Evolutionary conservation across 805 yeast species (phyloP).

Genomic region (Torulaspora franciscae): DNA sequence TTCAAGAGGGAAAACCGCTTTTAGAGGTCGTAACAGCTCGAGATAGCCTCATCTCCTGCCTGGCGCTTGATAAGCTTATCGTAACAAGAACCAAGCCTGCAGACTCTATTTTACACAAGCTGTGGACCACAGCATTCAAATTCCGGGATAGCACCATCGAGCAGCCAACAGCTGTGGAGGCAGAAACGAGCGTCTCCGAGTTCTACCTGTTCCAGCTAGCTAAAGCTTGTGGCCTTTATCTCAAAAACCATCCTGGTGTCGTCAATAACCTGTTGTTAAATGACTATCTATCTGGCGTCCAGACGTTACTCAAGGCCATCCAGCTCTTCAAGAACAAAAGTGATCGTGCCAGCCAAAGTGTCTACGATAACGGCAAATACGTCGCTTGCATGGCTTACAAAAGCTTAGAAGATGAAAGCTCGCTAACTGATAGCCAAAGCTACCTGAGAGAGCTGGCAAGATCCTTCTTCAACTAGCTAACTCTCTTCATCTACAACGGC

Average conservation of each 20-base stretch:
- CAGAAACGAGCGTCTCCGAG: conserved; percentile 14
- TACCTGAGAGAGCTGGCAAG: conserved; percentile 10
- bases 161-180: conserved; percentile 1
- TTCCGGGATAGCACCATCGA: conserved; percentile 14
- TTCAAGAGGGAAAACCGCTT: conserved; percentile 8
- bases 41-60: conserved; percentile 24
- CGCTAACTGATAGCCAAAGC: conserved; percentile 15
- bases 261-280: conserved; percentile 14
- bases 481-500: not conserved
- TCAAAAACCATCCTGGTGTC: conserved; percentile 10
- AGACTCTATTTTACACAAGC: conserved; percentile 5
- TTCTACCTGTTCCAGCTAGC: conserved; percentile 28
- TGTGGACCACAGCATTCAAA: conserved; percentile 26
- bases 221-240: conserved; percentile 31
- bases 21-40: conserved; percentile 16
- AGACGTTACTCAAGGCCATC: conserved; percentile 17
- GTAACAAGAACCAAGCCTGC: conserved; percentile 12
- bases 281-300: conserved; percentile 11
- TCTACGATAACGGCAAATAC: conserved; percentile 30
- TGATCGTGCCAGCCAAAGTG: conserved; percentile 28
- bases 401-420: conserved; percentile 1
- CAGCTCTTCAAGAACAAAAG: conserved; percentile 14
- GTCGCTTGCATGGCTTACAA: conserved; percentile 28
- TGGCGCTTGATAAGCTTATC: conserved; percentile 29
- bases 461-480: conserved; percentile 5